A percentile compares a stretch with the other conserved stretches of the same genome.
Evolutionary conservation across 805 yeast genomes (phyloP).

Genomic region (Groenewaldozyma tartarivorans): DNA sequence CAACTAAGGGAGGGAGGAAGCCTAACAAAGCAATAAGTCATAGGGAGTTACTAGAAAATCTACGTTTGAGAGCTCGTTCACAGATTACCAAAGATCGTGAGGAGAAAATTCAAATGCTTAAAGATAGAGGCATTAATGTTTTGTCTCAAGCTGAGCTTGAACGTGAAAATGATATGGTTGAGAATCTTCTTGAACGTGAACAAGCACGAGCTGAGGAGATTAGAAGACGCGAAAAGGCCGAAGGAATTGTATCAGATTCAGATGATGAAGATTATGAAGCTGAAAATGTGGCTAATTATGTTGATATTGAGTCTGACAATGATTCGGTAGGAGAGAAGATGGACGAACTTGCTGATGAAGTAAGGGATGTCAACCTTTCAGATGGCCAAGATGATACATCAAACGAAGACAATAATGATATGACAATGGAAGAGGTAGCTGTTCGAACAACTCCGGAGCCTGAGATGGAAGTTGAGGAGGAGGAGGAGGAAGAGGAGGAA

Average conservation of each 20-base stretch:
- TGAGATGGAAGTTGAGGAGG: conserved; percentile 1
- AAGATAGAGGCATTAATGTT: conserved; percentile 13
- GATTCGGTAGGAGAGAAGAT: conserved; percentile 5
- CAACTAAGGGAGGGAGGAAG: no score
- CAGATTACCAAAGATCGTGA: conserved; percentile 13
- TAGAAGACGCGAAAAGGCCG: conserved; percentile 11
- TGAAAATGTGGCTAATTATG: conserved; percentile 4
- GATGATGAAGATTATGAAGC: conserved; percentile 10
- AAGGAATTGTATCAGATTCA: conserved; percentile 10
- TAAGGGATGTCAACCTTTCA: neutral
- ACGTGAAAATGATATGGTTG: conserved; percentile 16
- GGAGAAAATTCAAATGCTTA: conserved; percentile 13
- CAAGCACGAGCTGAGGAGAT: conserved; percentile 15
- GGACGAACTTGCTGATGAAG: conserved; percentile 5
- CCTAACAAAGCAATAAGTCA: no score
- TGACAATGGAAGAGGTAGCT: neutral
- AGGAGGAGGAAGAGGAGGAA: conserved; percentile 10
- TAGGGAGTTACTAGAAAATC: conserved; percentile 4
- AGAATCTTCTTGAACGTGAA: conserved; percentile 15
- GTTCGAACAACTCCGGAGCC: neutral
- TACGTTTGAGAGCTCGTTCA: conserved; percentile 13
- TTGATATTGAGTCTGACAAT: conserved; percentile 6
- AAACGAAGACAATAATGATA: neutral
- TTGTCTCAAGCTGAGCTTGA: conserved; percentile 12
- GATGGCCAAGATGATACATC: conserved; percentile 1